Evolutionary conservation across 2,329 filamentous ascomycete species (phyloP).

Genomic region (Chalaropsis thielavioides): DNA sequence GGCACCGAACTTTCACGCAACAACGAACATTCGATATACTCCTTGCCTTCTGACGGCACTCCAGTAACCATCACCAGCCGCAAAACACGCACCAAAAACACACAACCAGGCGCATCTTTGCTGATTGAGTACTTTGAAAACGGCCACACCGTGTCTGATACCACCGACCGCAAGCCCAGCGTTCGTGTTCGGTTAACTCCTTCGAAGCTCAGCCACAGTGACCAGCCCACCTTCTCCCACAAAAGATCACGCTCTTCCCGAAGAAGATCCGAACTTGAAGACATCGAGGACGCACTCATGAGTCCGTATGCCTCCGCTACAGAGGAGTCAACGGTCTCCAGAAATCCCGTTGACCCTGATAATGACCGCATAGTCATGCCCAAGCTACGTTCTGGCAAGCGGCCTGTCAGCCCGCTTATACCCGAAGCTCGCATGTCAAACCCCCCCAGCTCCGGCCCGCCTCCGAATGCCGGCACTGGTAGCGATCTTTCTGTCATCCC

Average conservation of each 20-base stretch:
- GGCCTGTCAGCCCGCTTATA: conserved; percentile 53
- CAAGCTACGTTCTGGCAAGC: conserved; percentile 29
- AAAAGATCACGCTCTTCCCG: conserved; percentile 58
- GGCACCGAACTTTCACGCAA: conserved; percentile 55
- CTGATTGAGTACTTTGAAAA: conserved; percentile 91
- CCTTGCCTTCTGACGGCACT: conserved; percentile 72
- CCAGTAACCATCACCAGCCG: conserved; percentile 80
- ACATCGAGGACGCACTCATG: conserved; percentile 48
- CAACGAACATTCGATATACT: conserved; percentile 60
- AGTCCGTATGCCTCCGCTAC: conserved; percentile 64
- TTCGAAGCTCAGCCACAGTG: conserved; percentile 52
- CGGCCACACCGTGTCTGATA: conserved; percentile 34
- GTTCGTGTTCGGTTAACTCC: conserved; percentile 69
- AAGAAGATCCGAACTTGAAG: conserved; percentile 31
- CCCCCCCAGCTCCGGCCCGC: conserved; percentile 33
- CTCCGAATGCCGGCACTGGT: conserved; percentile 44
- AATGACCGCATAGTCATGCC: conserved; percentile 40
- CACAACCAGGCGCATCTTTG: conserved; percentile 68
- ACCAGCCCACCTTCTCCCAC: conserved; percentile 78
- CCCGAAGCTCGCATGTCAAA: conserved; percentile 24
- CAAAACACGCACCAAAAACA: conserved; percentile 23
- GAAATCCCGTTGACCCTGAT: conserved; percentile 77
- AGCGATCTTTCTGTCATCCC: conserved; percentile 78
- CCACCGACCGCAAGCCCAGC: conserved; percentile 59
- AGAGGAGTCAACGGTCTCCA: conserved; percentile 63